Evolutionary conservation across 2,329 filamentous ascomycete genomes (phyloP), one percentile per base, ranked within the genome.

Genomic region (Talaromyces sp.): DNA sequence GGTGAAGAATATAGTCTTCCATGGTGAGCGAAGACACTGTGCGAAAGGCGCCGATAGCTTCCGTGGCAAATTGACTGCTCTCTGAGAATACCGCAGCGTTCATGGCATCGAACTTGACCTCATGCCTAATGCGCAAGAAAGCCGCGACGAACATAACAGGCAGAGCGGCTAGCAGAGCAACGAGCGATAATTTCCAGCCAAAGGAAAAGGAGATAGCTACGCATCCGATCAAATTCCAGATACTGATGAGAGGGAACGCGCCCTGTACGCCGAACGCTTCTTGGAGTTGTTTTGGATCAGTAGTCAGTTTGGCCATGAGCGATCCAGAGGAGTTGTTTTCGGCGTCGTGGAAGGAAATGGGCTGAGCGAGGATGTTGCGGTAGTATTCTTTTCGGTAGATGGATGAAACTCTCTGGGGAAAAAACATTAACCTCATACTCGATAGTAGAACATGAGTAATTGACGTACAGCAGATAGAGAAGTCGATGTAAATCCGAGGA

Each of bases 171-270:
- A 85, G 88, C 9, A 86, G 77, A 0, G 84, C 82, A 0, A 93
- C 86, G 0, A 92, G 75, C 0, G 87, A 85, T 9, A 93, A 79
- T 71, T 92, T 93, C 90, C 90, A 93, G 1, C 88, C 88, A 70
- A 88, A 91, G 4, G 82, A 78, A 67, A 91, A 92, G 1, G 88
- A 82, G 57, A 93, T 88, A 51, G 82, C 77, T 15, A 91, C 74
- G 8, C 84, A 85, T 0, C 88, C 89, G 9, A 85, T 67, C 3
- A 93, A 74, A 55, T 84, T 88, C 70, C 91, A 88, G 25, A 88
- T 69, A 9, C 87, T 85, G 22, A 87, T 84, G 65, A 90, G 80
- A 1, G 85, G 79, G 55, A 81, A 72, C 8, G 71, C 72, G 22
- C 78, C 69, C 33, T 80, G 83, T 0, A 77, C 67, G 0, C 81